Conservation (phyloP, 192 early-diverging fungal species). For the Dissophora ornata region DNA sequence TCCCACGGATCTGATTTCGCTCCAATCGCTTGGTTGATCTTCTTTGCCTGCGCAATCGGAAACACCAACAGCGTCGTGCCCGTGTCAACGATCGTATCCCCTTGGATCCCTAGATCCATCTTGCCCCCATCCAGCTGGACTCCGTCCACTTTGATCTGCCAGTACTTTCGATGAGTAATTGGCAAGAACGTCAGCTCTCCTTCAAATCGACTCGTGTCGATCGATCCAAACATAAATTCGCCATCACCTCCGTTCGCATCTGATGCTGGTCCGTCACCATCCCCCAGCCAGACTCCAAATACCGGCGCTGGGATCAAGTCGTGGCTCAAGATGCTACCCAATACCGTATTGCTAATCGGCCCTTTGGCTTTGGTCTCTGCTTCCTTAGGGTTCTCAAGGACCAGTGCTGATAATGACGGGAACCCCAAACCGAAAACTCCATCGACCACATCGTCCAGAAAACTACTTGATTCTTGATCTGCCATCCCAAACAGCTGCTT, state of each 20-base stretch:
- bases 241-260: conserved; percentile 56
- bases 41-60: conserved; percentile 62
- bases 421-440: conserved; percentile 77
- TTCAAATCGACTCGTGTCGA: conserved; percentile 59
- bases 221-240: conserved; percentile 70
- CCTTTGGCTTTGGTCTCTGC: conserved; percentile 1
- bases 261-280: conserved; percentile 51
- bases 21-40: conserved; percentile 53
- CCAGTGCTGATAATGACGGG: conserved; percentile 44
- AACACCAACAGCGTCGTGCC: conserved; percentile 76
- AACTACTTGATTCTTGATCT: conserved; percentile 64
- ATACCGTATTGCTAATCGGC: conserved; percentile 54
- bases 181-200: conserved; percentile 67
- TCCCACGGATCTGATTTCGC: conserved; percentile 46
- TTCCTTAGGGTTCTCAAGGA: conserved; percentile 6
- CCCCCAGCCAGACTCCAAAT: conserved; percentile 78
- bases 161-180: conserved; percentile 62
- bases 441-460: conserved; percentile 70
- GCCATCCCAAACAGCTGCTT: conserved; percentile 74
- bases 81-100: conserved; percentile 68
- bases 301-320: conserved; percentile 66
- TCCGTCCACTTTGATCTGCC: conserved; percentile 65
- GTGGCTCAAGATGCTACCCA: conserved; percentile 67
- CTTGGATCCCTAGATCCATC: conserved; percentile 41
- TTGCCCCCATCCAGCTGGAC: conserved; percentile 44